phyloP scores from a whole-genome alignment of 257 asterid genomes.

The Penstemon newberryi region DNA sequence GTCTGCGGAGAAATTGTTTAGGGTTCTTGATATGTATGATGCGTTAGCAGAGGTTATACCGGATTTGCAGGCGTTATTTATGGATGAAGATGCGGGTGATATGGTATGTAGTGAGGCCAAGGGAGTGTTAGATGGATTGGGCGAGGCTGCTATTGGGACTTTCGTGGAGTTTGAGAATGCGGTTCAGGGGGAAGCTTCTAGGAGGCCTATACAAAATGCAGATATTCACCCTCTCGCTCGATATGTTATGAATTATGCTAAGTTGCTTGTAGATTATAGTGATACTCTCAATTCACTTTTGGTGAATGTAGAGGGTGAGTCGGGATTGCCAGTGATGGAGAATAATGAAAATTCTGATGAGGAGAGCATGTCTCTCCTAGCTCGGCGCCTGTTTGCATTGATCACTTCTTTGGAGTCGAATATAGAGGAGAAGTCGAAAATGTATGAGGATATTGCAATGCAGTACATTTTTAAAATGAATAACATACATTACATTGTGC shows the following conservation, averaged over 20 bases:
- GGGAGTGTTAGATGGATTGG: constrained; percentile 71
- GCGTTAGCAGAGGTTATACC: constrained; percentile 60
- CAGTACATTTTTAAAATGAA: constrained; percentile 82
- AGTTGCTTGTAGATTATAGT: constrained; percentile 78
- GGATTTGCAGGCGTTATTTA: constrained; percentile 54
- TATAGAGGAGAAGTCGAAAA: constrained; percentile 72
- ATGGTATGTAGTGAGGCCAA: constrained; percentile 76
- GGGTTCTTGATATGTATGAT: constrained; percentile 85
- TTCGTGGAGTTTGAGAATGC: constrained; percentile 89
- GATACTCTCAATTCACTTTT: constrained; percentile 61
- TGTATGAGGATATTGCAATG: constrained; percentile 83
- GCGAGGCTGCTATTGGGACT: constrained; percentile 83
- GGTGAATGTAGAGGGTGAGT: constrained; percentile 45
- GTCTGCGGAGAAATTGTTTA: constrained; percentile 78
- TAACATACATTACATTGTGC: constrained; percentile 80
- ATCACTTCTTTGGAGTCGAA: constrained; percentile 69
- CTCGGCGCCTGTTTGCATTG: constrained; percentile 54
- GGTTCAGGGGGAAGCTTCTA: constrained; percentile 79
- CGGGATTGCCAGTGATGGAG: constrained; percentile 28
- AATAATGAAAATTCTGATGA: constrained; percentile 43
- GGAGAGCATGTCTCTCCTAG: constrained; percentile 52
- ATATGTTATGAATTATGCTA: constrained; percentile 90
- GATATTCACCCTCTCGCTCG: constrained; percentile 87
- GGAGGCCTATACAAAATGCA: constrained; percentile 65
- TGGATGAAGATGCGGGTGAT: constrained; percentile 70